These are phyloP conservation scores for Irpex sp. DNA, from an alignment of 1,284 basidiomycete species.

Conservation along the genomic window DNA sequence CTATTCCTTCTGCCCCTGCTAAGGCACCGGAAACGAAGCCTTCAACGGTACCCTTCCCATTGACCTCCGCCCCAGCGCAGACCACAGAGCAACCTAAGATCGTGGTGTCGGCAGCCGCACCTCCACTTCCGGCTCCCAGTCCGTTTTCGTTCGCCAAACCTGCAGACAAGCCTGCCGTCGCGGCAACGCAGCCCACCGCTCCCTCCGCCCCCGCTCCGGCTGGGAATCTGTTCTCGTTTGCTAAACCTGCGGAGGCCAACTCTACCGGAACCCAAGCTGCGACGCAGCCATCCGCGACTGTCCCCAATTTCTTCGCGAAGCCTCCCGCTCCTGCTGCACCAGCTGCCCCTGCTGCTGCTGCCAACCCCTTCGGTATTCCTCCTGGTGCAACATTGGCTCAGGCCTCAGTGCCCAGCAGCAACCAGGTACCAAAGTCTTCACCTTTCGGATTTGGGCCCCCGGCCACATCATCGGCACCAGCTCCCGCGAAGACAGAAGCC, in stretches of 20 bases:
- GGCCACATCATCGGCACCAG: background rate
- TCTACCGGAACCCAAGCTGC: background rate
- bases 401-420: background rate
- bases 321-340: conserved; percentile 2
- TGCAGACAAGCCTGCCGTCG: background rate
- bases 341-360: background rate
- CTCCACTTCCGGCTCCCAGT: background rate
- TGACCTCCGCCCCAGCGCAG: background rate
- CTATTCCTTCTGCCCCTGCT: conserved; percentile 4
- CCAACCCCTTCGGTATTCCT: background rate
- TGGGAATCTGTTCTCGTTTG: conserved; percentile 4
- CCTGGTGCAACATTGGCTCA: background rate
- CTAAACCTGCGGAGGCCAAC: background rate
- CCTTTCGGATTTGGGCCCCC: background rate
- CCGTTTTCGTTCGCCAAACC: background rate
- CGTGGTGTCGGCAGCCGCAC: background rate
- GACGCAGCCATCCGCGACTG: conserved; percentile 5
- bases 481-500: conserved; percentile 9
- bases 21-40: conserved; percentile 6
- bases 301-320: conserved; percentile 10
- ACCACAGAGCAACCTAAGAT: background rate
- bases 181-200: background rate
- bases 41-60: conserved; percentile 6
- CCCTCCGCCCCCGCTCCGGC: background rate
- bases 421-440: background rate